phyloP scores from a whole-genome alignment of 2,329 filamentous ascomycete species.

The Fonsecaea pedrosoi region DNA sequence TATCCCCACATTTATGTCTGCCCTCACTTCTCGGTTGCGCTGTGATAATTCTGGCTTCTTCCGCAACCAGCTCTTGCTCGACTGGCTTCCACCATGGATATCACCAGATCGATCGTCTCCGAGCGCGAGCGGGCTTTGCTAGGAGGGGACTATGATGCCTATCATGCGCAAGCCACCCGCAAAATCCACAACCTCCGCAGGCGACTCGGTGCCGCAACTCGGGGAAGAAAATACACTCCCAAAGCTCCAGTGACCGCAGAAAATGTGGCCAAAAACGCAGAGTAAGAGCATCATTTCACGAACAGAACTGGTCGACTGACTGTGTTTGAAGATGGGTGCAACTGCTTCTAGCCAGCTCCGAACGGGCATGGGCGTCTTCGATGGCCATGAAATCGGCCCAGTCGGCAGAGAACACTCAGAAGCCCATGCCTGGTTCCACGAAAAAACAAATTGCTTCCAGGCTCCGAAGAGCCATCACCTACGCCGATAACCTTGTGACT shows the following conservation, averaged over 20 bases:
- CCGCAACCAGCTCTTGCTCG: not conserved
- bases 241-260: constrained; percentile 74
- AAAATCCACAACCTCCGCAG: constrained; percentile 82
- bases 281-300: constrained; percentile 61
- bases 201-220: constrained; percentile 83
- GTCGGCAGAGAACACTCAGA: constrained; percentile 72
- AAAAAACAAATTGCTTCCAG: constrained; percentile 89
- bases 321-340: constrained; percentile 67
- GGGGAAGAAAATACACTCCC: constrained; percentile 81
- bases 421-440: constrained; percentile 77
- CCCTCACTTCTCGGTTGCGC: not conserved
- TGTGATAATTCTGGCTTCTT: not conserved
- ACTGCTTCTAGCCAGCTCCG: constrained; percentile 82
- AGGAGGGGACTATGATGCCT: constrained; percentile 86
- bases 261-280: constrained; percentile 75
- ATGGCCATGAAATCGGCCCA: constrained; percentile 91
- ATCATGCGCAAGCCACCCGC: constrained; percentile 78
- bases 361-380: constrained; percentile 92
- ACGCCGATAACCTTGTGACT: constrained; percentile 71
- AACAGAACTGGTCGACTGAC: constrained; percentile 29
- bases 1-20: constrained; percentile 4
- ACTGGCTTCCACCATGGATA: constrained; percentile 70
- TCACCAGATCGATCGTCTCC: constrained; percentile 81
- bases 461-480: constrained; percentile 76
- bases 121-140: constrained; percentile 83